Evolutionary conservation across 495 filamentous ascomycete species (phyloP), one percentile per base, ranked within the genome.

Genomic region (Chaetomidium leptoderma): DNA sequence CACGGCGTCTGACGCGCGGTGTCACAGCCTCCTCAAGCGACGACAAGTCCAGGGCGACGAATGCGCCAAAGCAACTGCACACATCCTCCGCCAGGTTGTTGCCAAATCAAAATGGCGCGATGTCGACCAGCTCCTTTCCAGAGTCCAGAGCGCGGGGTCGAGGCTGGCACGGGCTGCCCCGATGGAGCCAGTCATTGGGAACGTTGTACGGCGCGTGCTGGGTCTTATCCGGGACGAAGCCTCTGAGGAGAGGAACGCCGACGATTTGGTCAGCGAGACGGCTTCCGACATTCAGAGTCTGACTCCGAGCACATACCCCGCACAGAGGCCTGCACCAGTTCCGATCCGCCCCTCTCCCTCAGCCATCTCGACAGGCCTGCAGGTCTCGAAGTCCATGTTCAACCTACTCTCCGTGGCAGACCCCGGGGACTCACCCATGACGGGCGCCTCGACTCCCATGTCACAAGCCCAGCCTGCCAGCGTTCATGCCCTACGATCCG

Each of bases 191-290:
- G 90, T 88, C 4, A 91, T 96, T 24, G 92, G 92, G 45, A 98
- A 97, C 63, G 88, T 97, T 63, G 89, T 96, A 30, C 81, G 92
- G 53, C 86, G 93, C 55, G 87, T 97, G 17, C 75, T 98, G 21
- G 91, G 90, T 36, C 78, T 97, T 48, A 91, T 98, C 61, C 84
- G 93, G 24, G 92, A 97, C 66, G 92, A 97, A 65, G 86, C 86
- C 33, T 83, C 89, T 49, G 91, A 92, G 63, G 87, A 91, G 52
- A 76, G 86, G 43, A 89, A 86, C 45, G 86, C 77, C 37, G 88
- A 88, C 55, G 74, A 74, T 10, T 74, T 75, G 57, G 78, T 80
- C 26, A 72, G 71, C 53, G 71, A 73, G 36, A 57, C 73, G 0
- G 64, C 63, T 7, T 65, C 65, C 33, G 71, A 74, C 21, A 62